Percentiles rank a stretch among this genome's conserved stretches.
phyloP scores from a whole-genome alignment of 2,329 filamentous ascomycete species.

The Trichoderma semiorbis region DNA sequence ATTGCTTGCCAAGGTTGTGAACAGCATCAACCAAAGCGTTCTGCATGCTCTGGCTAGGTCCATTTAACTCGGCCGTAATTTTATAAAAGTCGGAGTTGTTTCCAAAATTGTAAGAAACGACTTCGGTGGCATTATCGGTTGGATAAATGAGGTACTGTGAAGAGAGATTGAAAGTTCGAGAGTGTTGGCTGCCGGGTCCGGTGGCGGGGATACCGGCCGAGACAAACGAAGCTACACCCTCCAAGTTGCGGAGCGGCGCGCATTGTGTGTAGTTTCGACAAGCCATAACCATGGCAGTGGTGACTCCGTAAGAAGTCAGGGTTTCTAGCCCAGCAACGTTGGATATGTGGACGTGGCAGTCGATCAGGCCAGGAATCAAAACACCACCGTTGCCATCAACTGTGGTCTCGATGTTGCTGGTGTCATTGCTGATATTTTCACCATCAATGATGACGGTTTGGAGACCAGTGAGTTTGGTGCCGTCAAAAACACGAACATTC shows the following conservation, averaged over 20 bases:
- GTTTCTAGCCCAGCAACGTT: neutral
- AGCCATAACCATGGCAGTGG: constrained; percentile 2
- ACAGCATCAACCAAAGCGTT: constrained; percentile 1
- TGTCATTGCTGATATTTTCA: neutral
- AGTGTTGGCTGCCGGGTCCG: constrained; percentile 7
- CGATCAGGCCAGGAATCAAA: neutral
- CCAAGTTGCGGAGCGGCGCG: neutral
- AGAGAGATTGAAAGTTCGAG: constrained; percentile 1
- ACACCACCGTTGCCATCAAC: constrained; percentile 1
- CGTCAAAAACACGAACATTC: constrained; percentile 2
- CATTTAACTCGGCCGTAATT: constrained; percentile 1
- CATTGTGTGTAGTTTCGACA: constrained; percentile 10
- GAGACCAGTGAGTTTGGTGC: neutral
- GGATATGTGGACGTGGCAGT: constrained; percentile 8
- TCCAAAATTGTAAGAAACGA: constrained; percentile 1
- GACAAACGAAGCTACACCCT: constrained; percentile 3
- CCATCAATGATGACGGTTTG: constrained; percentile 9
- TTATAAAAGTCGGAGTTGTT: constrained; percentile 13
- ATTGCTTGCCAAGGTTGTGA: constrained; percentile 2
- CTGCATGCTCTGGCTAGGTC: constrained; percentile 4
- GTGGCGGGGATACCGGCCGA: neutral
- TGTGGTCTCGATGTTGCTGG: neutral
- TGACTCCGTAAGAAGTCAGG: neutral
- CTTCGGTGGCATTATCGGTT: neutral
- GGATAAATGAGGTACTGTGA: constrained; percentile 3